These are phyloP conservation scores for Cutaneotrichosporon cutaneum DNA, from an alignment of 1,284 basidiomycete species.

Conservation along the genomic window DNA sequence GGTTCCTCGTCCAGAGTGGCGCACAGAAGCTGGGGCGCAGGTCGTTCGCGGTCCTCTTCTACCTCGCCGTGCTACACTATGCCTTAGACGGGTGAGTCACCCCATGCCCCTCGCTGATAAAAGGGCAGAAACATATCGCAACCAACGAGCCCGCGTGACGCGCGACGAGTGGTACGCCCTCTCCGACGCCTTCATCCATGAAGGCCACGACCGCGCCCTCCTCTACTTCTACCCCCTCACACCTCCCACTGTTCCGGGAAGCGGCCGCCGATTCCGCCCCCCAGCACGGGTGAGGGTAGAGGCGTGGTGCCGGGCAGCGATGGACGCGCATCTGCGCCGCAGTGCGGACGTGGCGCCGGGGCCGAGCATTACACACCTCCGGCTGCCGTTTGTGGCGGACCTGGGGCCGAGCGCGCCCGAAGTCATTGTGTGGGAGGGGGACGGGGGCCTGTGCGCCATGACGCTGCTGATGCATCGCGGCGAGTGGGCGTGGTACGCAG, in stretches of 20 bases:
- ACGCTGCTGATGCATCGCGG: background rate
- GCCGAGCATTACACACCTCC: background rate
- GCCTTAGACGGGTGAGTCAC: background rate
- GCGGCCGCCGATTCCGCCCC: background rate
- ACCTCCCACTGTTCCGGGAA: too few relatives aligned
- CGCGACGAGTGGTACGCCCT: background rate
- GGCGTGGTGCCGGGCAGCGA: background rate
- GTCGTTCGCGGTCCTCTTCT: background rate
- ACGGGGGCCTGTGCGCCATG: background rate
- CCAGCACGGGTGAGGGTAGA: background rate
- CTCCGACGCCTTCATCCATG: background rate
- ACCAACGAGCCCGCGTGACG: background rate
- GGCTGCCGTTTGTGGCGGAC: background rate
- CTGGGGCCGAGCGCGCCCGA: background rate
- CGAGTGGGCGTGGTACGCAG: background rate
- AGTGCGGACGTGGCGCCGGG: background rate
- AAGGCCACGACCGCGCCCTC: background rate
- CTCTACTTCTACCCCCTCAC: background rate
- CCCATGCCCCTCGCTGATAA: background rate
- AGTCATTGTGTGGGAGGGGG: background rate
- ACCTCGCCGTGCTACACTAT: background rate
- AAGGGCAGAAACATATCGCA: background rate
- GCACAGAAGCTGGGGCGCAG: background rate
- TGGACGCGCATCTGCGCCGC: background rate
- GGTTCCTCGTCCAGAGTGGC: background rate